These are phyloP conservation scores for Boletellus sp. DNA, from an alignment of 768 basidiomycete species.

Conservation along the genomic window DNA sequence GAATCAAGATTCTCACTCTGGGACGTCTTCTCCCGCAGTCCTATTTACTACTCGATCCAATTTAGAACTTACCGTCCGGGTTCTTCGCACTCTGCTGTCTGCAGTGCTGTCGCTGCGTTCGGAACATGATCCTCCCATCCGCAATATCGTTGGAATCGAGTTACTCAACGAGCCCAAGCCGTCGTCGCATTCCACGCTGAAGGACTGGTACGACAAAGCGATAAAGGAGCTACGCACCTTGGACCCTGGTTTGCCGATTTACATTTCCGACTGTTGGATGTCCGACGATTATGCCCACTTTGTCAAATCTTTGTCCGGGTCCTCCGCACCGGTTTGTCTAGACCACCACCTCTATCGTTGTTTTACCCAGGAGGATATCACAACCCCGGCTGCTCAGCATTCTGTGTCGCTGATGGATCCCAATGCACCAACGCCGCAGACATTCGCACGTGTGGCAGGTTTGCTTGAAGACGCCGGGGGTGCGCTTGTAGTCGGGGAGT, in stretches of 20 bases:
- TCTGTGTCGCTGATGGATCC: conserved; percentile 43
- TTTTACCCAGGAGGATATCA: conserved; percentile 59
- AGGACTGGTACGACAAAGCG: conserved; percentile 60
- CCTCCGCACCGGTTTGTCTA: conserved; percentile 48
- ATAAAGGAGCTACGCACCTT: conserved; percentile 50
- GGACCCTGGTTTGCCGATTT: conserved; percentile 59
- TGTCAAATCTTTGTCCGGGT: conserved; percentile 34
- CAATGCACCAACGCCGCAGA: conserved; percentile 37
- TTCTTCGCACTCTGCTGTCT: conserved; percentile 44
- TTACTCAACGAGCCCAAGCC: conserved; percentile 61
- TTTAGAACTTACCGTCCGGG: conserved; percentile 44
- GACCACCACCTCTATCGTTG: conserved; percentile 86
- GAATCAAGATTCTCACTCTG: conserved; percentile 64
- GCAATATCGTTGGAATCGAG: conserved; percentile 53
- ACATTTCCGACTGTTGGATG: conserved; percentile 76
- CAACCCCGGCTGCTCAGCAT: conserved; percentile 53
- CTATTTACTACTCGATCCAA: conserved; percentile 48
- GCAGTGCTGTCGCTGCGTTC: conserved; percentile 46
- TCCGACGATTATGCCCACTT: conserved; percentile 60
- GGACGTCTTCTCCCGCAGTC: conserved; percentile 47
- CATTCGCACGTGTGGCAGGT: conserved; percentile 37
- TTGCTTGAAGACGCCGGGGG: conserved; percentile 41
- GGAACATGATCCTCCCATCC: conserved; percentile 35
- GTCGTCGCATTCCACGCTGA: conserved; percentile 45
- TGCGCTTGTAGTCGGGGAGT: conserved; percentile 69